Percentiles rank a stretch among this genome's conserved stretches.
phyloP scores from a whole-genome alignment of 768 basidiomycete species.

The Tephrocybe rancida region DNA sequence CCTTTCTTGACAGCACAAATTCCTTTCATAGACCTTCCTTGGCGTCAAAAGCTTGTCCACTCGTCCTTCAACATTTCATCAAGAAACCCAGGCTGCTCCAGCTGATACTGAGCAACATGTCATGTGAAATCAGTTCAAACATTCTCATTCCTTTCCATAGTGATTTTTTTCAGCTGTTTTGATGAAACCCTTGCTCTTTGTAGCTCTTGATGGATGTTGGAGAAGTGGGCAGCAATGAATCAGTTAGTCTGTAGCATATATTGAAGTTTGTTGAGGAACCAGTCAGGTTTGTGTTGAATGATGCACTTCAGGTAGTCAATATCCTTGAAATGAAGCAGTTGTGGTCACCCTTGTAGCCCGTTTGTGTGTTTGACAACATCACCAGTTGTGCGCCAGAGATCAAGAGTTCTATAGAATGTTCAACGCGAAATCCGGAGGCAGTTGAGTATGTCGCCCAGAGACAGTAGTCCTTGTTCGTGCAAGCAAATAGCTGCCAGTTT shows the following conservation, averaged over 20 bases:
- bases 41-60: background rate
- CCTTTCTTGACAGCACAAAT: background rate
- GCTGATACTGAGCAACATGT: background rate
- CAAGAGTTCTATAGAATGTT: background rate
- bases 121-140: background rate
- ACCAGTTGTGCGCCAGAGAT: background rate
- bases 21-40: background rate
- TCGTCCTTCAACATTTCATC: background rate
- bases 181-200: background rate
- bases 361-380: background rate
- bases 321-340: background rate
- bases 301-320: background rate
- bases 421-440: background rate
- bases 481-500: background rate
- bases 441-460: background rate
- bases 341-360: background rate
- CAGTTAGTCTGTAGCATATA: background rate
- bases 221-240: background rate
- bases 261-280: slow-evolving; percentile 5
- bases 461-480: background rate
- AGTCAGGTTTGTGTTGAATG: background rate
- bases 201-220: background rate
- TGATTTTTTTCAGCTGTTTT: background rate
- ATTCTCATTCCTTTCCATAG: background rate
- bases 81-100: background rate